These are phyloP conservation scores for Ascocoryne sarcoides DNA, from an alignment of 2,329 filamentous ascomycete genomes.

Conservation along the genomic window DNA sequence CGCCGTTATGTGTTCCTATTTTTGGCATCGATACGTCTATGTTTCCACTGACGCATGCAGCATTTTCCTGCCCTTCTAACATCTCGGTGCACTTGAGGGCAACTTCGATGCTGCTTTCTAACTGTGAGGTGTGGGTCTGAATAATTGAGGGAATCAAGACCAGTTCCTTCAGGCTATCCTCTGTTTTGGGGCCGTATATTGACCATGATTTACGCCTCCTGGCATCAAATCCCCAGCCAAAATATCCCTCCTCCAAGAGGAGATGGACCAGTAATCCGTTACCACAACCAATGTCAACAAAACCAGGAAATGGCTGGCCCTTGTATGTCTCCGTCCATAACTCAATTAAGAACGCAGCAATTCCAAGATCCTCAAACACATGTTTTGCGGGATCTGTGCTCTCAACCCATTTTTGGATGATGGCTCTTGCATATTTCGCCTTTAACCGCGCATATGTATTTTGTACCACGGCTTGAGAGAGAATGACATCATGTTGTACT, in stretches of 20 bases:
- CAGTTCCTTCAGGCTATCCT: conserved; percentile 45
- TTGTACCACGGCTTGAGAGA: conserved; percentile 70
- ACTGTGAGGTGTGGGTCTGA: conserved; percentile 2
- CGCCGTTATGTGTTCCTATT: conserved; percentile 45
- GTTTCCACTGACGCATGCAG: too few relatives aligned
- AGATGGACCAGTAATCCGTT: conserved; percentile 87
- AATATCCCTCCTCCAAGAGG: conserved; percentile 70
- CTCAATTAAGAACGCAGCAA: conserved; percentile 87
- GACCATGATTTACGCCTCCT: conserved; percentile 77
- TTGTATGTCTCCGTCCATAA: conserved; percentile 80
- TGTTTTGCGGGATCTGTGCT: conserved; percentile 82
- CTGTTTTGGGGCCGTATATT: conserved; percentile 49
- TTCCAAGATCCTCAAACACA: conserved; percentile 88
- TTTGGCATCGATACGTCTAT: too few relatives aligned
- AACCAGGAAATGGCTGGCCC: conserved; percentile 60
- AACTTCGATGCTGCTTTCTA: neutral
- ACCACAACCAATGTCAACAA: conserved; percentile 92
- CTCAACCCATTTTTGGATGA: conserved; percentile 77
- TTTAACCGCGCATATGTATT: conserved; percentile 77
- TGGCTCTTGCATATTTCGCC: conserved; percentile 59
- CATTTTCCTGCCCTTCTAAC: too few relatives aligned
- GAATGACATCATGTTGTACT: conserved; percentile 72
- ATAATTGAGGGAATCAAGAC: conserved; percentile 47
- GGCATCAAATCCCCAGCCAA: conserved; percentile 87
- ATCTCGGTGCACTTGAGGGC: conserved; percentile 8